These are phyloP conservation scores for Leccinum subtestaceum DNA, from an alignment of 768 basidiomycete species.

Conservation along the genomic window DNA sequence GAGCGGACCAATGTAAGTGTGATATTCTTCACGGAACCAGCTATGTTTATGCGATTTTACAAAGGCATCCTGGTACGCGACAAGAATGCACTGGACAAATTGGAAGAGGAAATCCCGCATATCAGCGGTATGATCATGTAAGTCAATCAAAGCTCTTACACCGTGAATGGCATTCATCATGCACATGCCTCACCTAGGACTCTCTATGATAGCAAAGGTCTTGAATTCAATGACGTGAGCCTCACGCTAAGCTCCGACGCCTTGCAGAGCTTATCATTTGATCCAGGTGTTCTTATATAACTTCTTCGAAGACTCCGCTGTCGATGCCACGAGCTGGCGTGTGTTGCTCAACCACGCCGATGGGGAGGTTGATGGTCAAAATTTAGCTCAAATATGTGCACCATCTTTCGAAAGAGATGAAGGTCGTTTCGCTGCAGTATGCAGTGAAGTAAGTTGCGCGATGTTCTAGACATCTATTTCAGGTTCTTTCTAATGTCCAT, in stretches of 20 bases:
- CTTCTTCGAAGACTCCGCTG: slow-evolving; percentile 65
- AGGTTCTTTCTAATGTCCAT: not conserved
- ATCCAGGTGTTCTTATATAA: slow-evolving; percentile 67
- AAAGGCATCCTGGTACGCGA: slow-evolving; percentile 71
- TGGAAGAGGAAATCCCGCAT: slow-evolving; percentile 49
- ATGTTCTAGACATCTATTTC: not conserved
- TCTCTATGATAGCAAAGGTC: slow-evolving; percentile 33
- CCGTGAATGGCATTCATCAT: not conserved
- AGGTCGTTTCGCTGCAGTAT: slow-evolving; percentile 50
- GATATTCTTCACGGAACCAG: not conserved
- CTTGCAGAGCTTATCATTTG: not conserved
- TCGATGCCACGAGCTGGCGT: slow-evolving; percentile 56
- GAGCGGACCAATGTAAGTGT: slow-evolving; percentile 59
- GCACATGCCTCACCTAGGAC: slow-evolving; percentile 19
- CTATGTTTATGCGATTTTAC: not conserved
- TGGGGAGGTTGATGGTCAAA: slow-evolving; percentile 13
- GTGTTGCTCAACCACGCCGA: slow-evolving; percentile 47
- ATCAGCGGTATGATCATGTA: slow-evolving; percentile 59
- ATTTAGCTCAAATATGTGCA: slow-evolving; percentile 23
- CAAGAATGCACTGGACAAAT: slow-evolving; percentile 44
- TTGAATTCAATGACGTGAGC: slow-evolving; percentile 25
- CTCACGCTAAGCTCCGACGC: not conserved
- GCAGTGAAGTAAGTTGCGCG: slow-evolving; percentile 47
- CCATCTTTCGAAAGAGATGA: slow-evolving; percentile 47
- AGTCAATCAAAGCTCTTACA: slow-evolving; percentile 14